Base-by-base conservation (phyloP, 1,284 basidiomycete species). In the Agaricales sp. region DNA sequence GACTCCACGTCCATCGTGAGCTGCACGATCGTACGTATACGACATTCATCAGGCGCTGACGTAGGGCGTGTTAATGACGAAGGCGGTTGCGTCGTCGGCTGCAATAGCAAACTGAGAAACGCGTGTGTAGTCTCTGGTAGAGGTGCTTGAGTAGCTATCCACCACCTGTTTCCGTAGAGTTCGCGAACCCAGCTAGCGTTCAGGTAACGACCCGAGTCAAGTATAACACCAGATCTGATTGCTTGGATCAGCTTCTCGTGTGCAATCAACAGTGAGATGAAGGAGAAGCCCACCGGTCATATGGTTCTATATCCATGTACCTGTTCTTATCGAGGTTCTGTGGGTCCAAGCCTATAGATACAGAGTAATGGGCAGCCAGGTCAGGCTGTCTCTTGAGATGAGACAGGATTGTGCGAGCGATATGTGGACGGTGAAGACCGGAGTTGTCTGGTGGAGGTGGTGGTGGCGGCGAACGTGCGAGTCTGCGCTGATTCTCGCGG, bases 171-270 rank as follows among this genome's bases (percentile, higher is more conserved):
- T 1, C 90, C 85, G 48, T 69, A 74, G 22, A 72, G 64, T 59
- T 92, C 89, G 38, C 74, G 68, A 14, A 91, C 80, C 83, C 87
- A 91, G 57, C 76, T 87, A n/a, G 84, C 89, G 57, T 92, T 92
- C 23, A 92, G 60, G 61, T 92, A 92, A 49, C 75, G 65, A 11
- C 67, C 73, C 6, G 60, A n/a, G 8, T 35, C 30, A n/a, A 35
- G 30, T n/a, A 35, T 8, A 8, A 35, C 30, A n/a, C 30, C 11
- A 35, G 11, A 11, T 57, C 46, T 52, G 47, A 56, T 57, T 20
- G 61, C 51, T 16, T 61, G 63, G 11, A 12, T 82, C 70, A 11
- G 75, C 59, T 20, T 88, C 79, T 6, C 30, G 8, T 35, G n/a
- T 8, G n/a, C 30, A 35, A n/a, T 11, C 30, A 8, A n/a, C 11